These are phyloP conservation scores for Eucalyptus urophylla DNA, from an alignment of 345 rosid genomes.

Conservation along the genomic window DNA sequence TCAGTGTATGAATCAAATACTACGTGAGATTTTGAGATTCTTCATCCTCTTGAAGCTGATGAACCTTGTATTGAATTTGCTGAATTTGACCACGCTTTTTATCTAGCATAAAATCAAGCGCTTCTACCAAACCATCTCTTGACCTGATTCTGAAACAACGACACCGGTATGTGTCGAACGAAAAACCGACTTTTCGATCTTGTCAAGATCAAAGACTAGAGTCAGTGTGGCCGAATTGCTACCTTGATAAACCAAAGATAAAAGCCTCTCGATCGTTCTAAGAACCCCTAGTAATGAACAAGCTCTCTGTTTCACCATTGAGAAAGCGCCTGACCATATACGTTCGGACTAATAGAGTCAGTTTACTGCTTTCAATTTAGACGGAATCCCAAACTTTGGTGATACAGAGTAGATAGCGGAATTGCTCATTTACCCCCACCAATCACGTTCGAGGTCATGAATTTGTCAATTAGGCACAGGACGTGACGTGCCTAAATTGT, in stretches of 20 bases:
- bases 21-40: not conserved
- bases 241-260: not conserved
- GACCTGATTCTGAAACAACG: not conserved
- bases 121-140: not conserved
- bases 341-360: not conserved
- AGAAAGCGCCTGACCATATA: not conserved
- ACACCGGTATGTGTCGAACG: not conserved
- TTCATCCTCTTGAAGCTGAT: not conserved
- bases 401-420: not conserved
- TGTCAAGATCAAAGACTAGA: not conserved
- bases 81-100: not conserved
- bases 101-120: not conserved
- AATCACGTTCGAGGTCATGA: not conserved
- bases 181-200: not conserved
- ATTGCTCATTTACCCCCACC: not conserved
- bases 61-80: not conserved
- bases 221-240: not conserved
- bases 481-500: not conserved
- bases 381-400: not conserved
- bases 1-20: not conserved
- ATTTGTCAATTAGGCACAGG: not conserved
- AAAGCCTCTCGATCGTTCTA: not conserved
- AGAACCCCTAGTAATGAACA: not conserved
- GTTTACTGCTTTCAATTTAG: not conserved
- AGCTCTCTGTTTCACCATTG: not conserved